Evolutionary conservation across 306 rosid genomes (phyloP).

Genomic region (Cicer yamashitae): DNA sequence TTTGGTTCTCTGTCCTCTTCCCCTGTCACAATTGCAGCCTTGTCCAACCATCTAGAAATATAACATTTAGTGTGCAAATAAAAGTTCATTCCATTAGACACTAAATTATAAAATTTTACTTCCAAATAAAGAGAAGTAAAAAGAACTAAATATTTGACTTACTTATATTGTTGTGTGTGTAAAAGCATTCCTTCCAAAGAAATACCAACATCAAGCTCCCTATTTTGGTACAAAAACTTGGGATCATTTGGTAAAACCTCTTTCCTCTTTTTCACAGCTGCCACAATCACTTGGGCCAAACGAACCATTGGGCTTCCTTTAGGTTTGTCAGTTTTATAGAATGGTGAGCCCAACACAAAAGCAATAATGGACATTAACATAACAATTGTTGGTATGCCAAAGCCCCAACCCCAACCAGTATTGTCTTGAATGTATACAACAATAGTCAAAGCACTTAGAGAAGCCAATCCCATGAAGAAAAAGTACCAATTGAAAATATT

Average conservation of each 20-base stretch:
- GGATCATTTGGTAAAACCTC: constrained; percentile 53
- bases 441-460: constrained; percentile 70
- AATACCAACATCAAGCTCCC: constrained; percentile 62
- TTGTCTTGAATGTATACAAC: constrained; percentile 84
- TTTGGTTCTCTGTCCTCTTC: constrained; percentile 38
- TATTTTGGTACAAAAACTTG: constrained; percentile 56
- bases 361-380: constrained; percentile 66
- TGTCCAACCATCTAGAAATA: constrained; percentile 69
- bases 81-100: constrained; percentile 25
- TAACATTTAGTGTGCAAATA: constrained; percentile 49
- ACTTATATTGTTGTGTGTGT: constrained; percentile 61
- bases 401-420: constrained; percentile 88
- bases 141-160: constrained; percentile 29
- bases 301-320: constrained; percentile 79
- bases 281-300: constrained; percentile 67
- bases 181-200: constrained; percentile 65
- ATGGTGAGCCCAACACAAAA: constrained; percentile 71
- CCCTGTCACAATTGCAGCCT: constrained; percentile 64
- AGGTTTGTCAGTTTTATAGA: constrained; percentile 62
- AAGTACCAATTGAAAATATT: constrained; percentile 80
- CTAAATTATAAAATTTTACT: too few relatives aligned
- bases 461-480: constrained; percentile 68
- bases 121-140: constrained; percentile 9
- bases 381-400: constrained; percentile 75
- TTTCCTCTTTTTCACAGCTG: constrained; percentile 68